Evolutionary conservation across 202 grass and related monocot species (phyloP), one percentile per base, ranked within the genome.

Genomic region (Eragrostis tef): DNA sequence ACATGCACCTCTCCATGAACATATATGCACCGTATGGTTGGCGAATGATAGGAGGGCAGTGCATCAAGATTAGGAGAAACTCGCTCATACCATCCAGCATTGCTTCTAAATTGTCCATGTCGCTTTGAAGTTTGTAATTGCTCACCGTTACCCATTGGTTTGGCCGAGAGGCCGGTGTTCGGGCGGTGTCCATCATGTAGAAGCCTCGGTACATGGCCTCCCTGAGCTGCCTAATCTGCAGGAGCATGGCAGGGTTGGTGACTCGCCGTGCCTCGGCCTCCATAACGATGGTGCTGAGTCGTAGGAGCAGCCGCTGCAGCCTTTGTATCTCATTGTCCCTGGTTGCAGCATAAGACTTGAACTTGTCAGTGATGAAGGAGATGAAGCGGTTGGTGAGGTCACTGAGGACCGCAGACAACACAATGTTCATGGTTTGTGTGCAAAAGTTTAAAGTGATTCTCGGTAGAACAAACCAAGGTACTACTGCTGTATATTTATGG

Each of bases 231-330:
- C 39, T 39, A 4, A 81, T 67, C 56, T 71, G 67, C 25, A 46
- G 11, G 67, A 81, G 79, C 67, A 81, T 72, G 43, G 54, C 67
- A 21, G 21, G 53, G 54, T 81, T 81, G 41, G 79, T 41, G 79
- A 83, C 34, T 0, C 6, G 58, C 20, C 70, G 58, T 5, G 29
- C 31, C 0, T 83, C 58, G 0, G 70, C 80, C 29, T 83, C 80
- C 70, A 65, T 59, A 0, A 74, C 59, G 60, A 83, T 9, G 31
- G 19, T 24, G 62, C 47, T 5, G 1, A 29, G 27, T 16, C 76
- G n/a, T 0, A 79, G 62, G 3, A 79, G 62, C 76, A 67, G 76
- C 27, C 19, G 29, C 17, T 67, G 76, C 62, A 79, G 46, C 61
- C 62, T 42, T 11, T 10, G 3, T 3, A 67, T 21, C 17, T 67